Evolutionary conservation across 805 yeast species (phyloP).

Genomic region (Peterozyma toletana): DNA sequence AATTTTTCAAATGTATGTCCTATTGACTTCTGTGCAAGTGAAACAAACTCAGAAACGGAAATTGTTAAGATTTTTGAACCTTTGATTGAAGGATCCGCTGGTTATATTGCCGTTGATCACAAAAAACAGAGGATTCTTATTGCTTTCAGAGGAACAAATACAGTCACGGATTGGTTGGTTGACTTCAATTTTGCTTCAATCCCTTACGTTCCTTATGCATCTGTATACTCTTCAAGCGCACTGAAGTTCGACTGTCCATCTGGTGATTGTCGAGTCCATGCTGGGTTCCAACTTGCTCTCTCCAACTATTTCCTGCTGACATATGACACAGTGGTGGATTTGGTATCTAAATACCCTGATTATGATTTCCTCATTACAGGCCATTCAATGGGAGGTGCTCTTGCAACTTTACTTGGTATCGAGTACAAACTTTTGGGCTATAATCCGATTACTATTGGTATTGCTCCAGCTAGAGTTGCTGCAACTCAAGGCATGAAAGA

Average conservation of each 20-base stretch:
- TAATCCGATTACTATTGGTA: constrained; percentile 48
- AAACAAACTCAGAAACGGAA: constrained; percentile 16
- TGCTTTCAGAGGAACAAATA: constrained; percentile 58
- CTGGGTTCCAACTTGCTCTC: constrained; percentile 47
- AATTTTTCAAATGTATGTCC: too few relatives aligned
- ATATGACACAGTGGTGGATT: constrained; percentile 25
- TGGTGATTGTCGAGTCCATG: constrained; percentile 34
- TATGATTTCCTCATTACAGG: constrained; percentile 54
- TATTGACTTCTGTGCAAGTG: too few relatives aligned
- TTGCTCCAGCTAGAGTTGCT: constrained; percentile 63
- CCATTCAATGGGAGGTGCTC: constrained; percentile 74
- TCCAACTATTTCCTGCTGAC: not conserved
- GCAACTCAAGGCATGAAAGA: constrained; percentile 34
- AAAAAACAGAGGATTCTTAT: constrained; percentile 33
- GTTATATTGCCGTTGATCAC: constrained; percentile 45
- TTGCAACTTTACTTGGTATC: constrained; percentile 54
- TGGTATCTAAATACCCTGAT: constrained; percentile 31
- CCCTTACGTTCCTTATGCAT: constrained; percentile 34
- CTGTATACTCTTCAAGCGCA: not conserved
- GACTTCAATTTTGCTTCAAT: constrained; percentile 45
- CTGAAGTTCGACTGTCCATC: not conserved
- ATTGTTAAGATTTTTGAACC: constrained; percentile 32
- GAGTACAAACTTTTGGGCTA: constrained; percentile 51
- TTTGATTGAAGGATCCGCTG: constrained; percentile 30
- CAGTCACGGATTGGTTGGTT: constrained; percentile 53